phyloP scores from a whole-genome alignment of 148 eudicot genomes.

The Rhododendron simsii region DNA sequence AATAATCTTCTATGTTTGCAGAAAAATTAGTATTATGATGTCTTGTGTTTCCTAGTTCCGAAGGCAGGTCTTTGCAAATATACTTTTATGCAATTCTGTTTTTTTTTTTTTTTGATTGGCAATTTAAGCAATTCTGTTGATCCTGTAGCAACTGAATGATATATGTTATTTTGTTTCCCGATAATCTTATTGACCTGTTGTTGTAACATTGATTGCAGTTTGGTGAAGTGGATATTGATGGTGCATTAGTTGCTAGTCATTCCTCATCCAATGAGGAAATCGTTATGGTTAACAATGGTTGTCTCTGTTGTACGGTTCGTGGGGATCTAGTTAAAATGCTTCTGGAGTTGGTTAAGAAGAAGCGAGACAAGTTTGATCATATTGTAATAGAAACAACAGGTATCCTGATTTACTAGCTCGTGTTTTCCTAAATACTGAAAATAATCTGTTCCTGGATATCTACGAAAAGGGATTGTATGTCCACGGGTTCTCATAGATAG shows the following conservation, averaged over 20 bases:
- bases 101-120: not conserved
- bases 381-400: conserved; percentile 97
- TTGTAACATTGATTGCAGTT: conserved; percentile 46
- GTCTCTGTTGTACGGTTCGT: conserved; percentile 90
- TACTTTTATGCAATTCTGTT: not conserved
- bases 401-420: conserved; percentile 15
- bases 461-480: not conserved
- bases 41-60: not conserved
- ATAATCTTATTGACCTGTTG: not conserved
- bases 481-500: not conserved
- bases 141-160: not conserved
- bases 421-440: not conserved
- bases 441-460: not conserved
- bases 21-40: not conserved
- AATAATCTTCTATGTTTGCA: not conserved
- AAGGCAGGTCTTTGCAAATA: not conserved
- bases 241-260: conserved; percentile 92
- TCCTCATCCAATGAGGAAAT: conserved; percentile 86
- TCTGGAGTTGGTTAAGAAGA: conserved; percentile 72
- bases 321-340: conserved; percentile 91
- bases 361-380: conserved; percentile 83
- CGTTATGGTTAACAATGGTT: conserved; percentile 92
- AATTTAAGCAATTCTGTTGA: not conserved
- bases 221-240: conserved; percentile 95
- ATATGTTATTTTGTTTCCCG: not conserved